Evolutionary conservation across 2,329 filamentous ascomycete species (phyloP), one percentile per base, ranked within the genome.

Genomic region (Fusarium concolor): DNA sequence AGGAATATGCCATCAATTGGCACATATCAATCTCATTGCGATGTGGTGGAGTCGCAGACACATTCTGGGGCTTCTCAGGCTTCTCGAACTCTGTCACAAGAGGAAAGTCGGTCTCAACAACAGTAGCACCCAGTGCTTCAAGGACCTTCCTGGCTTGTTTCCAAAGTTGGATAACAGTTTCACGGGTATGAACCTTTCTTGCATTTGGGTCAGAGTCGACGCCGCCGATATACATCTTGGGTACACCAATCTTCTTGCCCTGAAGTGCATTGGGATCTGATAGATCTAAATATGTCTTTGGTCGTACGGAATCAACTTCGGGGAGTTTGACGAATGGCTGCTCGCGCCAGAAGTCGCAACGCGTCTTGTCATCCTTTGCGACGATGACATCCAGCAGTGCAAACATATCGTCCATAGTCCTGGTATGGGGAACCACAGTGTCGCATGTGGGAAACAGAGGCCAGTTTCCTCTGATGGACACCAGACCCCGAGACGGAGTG

Each of bases 401-500:
- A 18, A 69, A 54, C 49, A 69, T 54, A 9, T 65, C 66, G 8
- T 52, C 28, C 2, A 67, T 9, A 1, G 66, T 61, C 5, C 66
- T 28, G 1, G 64, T 53, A 26, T 65, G 56, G 1, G 64, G 66
- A 5, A 69, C 63, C 0, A 69, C 61, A 7, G 59, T 59, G 6
- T 69, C 66, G 14, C 50, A 56, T 1, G 44, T 56, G 2, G 60
- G 60, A 20, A 51, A 61, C 2, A 67, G 56, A 3, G 66, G 66
- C 66, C 64, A 69, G 14, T 67, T 67, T 3, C 66, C 66, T 9
- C 63, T 45, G 5, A 64, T 64, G 0, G 64, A 67, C 6, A 69
- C 42, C 10, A 57, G 14, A 4, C 66, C 66, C 9, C 63, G 29
- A 2, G 66, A 69, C 0, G 66, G 64, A 4, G 64, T 67, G 41